Percentiles rank a stretch among this genome's conserved stretches.
Conservation (phyloP, 306 rosid genomes). For the Purshia tridentata region DNA sequence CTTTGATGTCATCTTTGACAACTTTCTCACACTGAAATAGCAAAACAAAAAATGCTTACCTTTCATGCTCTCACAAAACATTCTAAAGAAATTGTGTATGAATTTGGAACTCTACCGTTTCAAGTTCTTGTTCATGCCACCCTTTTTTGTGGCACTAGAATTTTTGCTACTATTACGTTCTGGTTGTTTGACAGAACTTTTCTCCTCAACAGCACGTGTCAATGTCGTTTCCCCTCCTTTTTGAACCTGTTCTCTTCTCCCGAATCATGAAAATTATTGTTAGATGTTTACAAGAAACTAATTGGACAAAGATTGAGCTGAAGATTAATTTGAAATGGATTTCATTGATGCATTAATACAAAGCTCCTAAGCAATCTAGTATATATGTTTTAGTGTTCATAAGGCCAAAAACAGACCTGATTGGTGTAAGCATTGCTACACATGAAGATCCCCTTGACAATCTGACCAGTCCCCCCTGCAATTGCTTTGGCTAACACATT, state of each 20-base stretch:
- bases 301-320: background rate
- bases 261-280: background rate
- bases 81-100: background rate
- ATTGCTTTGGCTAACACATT: constrained; percentile 72
- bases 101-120: constrained; percentile 57
- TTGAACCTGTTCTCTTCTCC: constrained; percentile 51
- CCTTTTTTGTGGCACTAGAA: constrained; percentile 26
- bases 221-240: constrained; percentile 87
- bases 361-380: no score
- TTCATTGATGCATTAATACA: no score
- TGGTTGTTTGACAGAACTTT: constrained; percentile 30
- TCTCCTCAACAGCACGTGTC: constrained; percentile 31
- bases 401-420: constrained; percentile 48
- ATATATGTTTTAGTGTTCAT: background rate
- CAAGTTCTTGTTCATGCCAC: constrained; percentile 54
- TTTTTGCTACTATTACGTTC: constrained; percentile 25
- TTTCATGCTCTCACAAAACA: background rate
- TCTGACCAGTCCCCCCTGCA: constrained; percentile 92
- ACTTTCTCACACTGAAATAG: constrained; percentile 58
- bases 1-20: constrained; percentile 79
- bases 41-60: constrained; percentile 2
- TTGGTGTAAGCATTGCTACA: constrained; percentile 92
- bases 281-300: background rate
- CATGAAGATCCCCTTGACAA: constrained; percentile 82
- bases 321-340: background rate